Percentiles rank a stretch among this genome's conserved stretches.
These are phyloP conservation scores for Lipomyces orientalis DNA, from an alignment of 805 yeast genomes.

Conservation along the genomic window DNA sequence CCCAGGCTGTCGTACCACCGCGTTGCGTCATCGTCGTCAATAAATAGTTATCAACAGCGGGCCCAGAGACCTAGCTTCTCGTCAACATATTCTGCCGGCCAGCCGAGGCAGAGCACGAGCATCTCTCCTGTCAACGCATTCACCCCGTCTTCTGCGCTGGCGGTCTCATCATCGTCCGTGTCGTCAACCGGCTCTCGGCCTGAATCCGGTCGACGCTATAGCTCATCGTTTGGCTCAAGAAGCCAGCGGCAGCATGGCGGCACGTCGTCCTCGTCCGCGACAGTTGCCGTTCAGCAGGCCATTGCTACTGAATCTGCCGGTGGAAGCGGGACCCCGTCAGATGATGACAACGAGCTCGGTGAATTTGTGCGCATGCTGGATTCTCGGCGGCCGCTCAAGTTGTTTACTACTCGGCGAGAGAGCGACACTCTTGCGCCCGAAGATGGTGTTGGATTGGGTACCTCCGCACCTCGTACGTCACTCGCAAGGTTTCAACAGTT, in stretches of 20 bases:
- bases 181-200: conserved; percentile 7
- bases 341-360: conserved; percentile 55
- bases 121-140: neutral
- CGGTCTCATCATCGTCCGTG: conserved; percentile 3
- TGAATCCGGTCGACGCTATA: conserved; percentile 17
- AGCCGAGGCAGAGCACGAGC: neutral
- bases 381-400: conserved; percentile 59
- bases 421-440: neutral
- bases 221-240: conserved; percentile 31
- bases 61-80: neutral
- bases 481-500: conserved; percentile 47
- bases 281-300: conserved; percentile 3
- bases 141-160: neutral
- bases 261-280: conserved; percentile 6
- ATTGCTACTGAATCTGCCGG: conserved; percentile 4
- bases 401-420: conserved; percentile 31
- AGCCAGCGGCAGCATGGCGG: conserved; percentile 16
- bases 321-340: conserved; percentile 20
- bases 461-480: conserved; percentile 27
- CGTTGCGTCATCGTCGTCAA: conserved; percentile 20
- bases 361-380: conserved; percentile 77
- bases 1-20: conserved; percentile 53
- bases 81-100: neutral
- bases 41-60: neutral
- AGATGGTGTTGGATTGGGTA: conserved; percentile 8